Base-by-base conservation (phyloP, 768 basidiomycete species). In the Vararia minispora region DNA sequence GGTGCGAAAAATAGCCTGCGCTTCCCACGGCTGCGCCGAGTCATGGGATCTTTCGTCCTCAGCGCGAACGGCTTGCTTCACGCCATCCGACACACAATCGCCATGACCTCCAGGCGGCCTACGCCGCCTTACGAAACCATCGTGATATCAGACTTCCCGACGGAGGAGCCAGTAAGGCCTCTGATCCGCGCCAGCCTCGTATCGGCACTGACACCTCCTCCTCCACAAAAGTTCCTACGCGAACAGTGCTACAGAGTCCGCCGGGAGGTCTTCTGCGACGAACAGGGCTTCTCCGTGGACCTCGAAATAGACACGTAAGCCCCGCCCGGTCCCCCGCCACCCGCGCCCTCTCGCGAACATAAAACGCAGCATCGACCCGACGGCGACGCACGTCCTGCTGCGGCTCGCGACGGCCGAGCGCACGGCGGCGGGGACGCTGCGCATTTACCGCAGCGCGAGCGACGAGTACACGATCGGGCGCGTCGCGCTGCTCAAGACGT, bases 201-300 rank as follows among this genome's bases (percentile, higher is more conserved):
- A n/a, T n/a, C n/a, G n/a, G n/a, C n/a, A n/a, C n/a, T n/a, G n/a
- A n/a, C n/a, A n/a, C n/a, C n/a, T n/a, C n/a, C n/a, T n/a, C n/a
- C 18, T 5, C 18, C 13, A 14, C 14, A 18, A 24, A 45, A 20
- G 28, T 44, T 10, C 71, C 71, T 84, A 41, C 60, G 69, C 8
- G 66, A 79, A 51, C 73, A 82, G 50, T 88, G 84, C 59, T 70
- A 72, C 58, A 60, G 69, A 48, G 64, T 87, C 37, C 60, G 74
- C 43, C 66, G 74, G 40, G 59, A 60, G 24, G 76, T 82, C 40
- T 82, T 81, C 55, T 64, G 70, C 47, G 58, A 60, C 49, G 77
- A 83, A 56, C 80, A 86, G 58, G 63, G 64, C 28, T 90, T 88
- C 51, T 68, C 82, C 31, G 59, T 81, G 16, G 82, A 86, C 35